These are phyloP conservation scores for Dendrobium chrysotoxum DNA, from an alignment of 106 monocot species.

Conservation along the genomic window DNA sequence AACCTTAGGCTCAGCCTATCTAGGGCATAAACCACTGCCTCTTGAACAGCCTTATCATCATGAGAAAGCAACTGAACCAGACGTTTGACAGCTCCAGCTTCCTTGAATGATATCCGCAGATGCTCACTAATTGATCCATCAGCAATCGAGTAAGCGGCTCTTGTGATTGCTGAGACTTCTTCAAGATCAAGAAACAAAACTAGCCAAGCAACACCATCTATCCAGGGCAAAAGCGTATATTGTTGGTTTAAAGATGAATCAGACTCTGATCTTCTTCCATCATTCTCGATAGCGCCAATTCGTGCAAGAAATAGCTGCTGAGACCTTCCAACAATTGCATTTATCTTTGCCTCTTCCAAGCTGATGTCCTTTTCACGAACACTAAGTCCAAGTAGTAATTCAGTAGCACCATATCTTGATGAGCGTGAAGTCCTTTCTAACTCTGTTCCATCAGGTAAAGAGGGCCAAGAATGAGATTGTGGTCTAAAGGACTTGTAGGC, in stretches of 20 bases:
- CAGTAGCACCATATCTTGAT: slow-evolving; percentile 85
- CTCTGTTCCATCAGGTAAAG: slow-evolving; percentile 79
- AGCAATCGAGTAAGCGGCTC: slow-evolving; percentile 66
- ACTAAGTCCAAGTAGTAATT: slow-evolving; percentile 74
- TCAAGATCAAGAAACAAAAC: slow-evolving; percentile 86
- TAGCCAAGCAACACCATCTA: slow-evolving; percentile 78
- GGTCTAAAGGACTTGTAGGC: slow-evolving; percentile 65
- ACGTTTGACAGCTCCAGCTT: slow-evolving; percentile 68
- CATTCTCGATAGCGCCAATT: slow-evolving; percentile 78
- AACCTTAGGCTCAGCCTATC: slow-evolving; percentile 80
- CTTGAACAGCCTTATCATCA: slow-evolving; percentile 29
- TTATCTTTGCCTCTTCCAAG: slow-evolving; percentile 58
- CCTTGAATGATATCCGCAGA: slow-evolving; percentile 68
- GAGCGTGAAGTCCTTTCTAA: slow-evolving; percentile 37
- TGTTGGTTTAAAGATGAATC: slow-evolving; percentile 22
- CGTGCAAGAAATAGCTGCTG: slow-evolving; percentile 92
- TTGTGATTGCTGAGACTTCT: slow-evolving; percentile 57
- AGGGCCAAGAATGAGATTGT: slow-evolving; percentile 69
- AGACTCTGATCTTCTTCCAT: slow-evolving; percentile 15
- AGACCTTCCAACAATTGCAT: slow-evolving; percentile 83
- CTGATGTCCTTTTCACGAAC: slow-evolving; percentile 30
- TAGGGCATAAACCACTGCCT: slow-evolving; percentile 57
- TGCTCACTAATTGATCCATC: slow-evolving; percentile 66
- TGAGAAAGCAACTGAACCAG: slow-evolving; percentile 55
- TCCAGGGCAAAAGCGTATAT: slow-evolving; percentile 62